phyloP scores from a whole-genome alignment of 169 alveolate genomes.

The Plasmodium gaboni region DNA sequence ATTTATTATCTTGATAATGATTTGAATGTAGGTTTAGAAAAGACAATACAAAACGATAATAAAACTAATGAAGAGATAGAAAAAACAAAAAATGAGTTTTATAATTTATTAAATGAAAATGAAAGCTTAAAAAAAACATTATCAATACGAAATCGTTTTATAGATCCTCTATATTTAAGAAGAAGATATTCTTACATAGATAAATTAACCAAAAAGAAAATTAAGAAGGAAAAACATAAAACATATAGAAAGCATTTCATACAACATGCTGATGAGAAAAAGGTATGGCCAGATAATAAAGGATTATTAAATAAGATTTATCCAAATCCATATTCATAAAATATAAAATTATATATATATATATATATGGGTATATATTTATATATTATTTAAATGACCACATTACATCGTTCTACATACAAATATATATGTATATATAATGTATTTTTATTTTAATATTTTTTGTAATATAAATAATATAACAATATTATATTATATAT shows the following conservation, averaged over 20 bases:
- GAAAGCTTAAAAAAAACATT: slow-evolving; percentile 55
- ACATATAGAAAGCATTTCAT: slow-evolving; percentile 84
- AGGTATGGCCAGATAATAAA: slow-evolving; percentile 87
- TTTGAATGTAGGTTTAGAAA: slow-evolving; percentile 69
- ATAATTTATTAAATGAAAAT: slow-evolving; percentile 57
- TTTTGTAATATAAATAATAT: no score
- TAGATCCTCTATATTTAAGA: slow-evolving; percentile 84
- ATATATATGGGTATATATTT: background rate
- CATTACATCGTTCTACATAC: no score
- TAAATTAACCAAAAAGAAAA: slow-evolving; percentile 83
- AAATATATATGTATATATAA: no score
- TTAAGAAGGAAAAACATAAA: slow-evolving; percentile 80
- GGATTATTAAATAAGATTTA: slow-evolving; percentile 84
- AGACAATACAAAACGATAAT: slow-evolving; percentile 13
- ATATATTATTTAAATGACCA: background rate
- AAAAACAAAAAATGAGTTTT: slow-evolving; percentile 31
- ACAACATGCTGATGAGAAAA: slow-evolving; percentile 85
- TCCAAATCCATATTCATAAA: slow-evolving; percentile 79
- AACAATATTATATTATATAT: no score
- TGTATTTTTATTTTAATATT: no score
- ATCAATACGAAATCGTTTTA: slow-evolving; percentile 80
- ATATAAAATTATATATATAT: background rate
- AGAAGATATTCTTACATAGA: slow-evolving; percentile 84
- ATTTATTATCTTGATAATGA: slow-evolving; percentile 57
- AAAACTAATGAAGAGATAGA: slow-evolving; percentile 55